phyloP scores from a whole-genome alignment of 2,329 filamentous ascomycete species.

The Xylariaceae sp. region DNA sequence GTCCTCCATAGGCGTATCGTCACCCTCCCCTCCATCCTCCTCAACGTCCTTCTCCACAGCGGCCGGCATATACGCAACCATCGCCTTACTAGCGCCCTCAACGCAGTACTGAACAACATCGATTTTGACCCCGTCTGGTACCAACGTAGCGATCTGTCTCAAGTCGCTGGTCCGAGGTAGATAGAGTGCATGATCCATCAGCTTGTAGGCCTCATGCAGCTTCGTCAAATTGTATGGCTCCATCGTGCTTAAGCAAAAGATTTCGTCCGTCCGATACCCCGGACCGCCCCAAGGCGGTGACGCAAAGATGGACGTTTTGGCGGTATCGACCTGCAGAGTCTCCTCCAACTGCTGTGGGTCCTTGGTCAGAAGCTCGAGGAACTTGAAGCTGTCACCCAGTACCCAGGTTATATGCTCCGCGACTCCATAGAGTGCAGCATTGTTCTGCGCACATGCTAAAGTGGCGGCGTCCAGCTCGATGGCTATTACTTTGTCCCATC shows the following conservation, averaged over 20 bases:
- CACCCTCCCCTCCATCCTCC: not conserved
- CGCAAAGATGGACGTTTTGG: constrained; percentile 50
- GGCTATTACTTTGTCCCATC: constrained; percentile 81
- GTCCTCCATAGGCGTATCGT: too few relatives aligned
- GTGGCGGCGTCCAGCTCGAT: constrained; percentile 81
- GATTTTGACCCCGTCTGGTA: constrained; percentile 51
- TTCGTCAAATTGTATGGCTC: constrained; percentile 73
- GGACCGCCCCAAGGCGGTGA: constrained; percentile 62
- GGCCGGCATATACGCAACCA: constrained; percentile 60
- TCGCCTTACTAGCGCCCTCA: constrained; percentile 80
- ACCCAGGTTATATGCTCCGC: constrained; percentile 77
- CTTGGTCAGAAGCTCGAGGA: constrained; percentile 49
- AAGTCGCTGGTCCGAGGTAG: constrained; percentile 83
- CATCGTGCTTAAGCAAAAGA: constrained; percentile 86
- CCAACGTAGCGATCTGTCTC: constrained; percentile 67
- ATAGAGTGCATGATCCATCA: constrained; percentile 68
- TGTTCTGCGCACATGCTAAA: constrained; percentile 87
- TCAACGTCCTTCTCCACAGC: constrained; percentile 2
- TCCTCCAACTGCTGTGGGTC: constrained; percentile 28
- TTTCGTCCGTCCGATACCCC: constrained; percentile 54
- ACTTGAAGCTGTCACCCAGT: constrained; percentile 80
- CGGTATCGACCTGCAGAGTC: constrained; percentile 41
- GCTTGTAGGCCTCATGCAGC: constrained; percentile 61
- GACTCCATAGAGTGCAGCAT: constrained; percentile 82
- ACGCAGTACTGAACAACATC: constrained; percentile 89